Conservation (phyloP, 1,139 yeast genomes). For the Geotrichum citri-aurantii region DNA sequence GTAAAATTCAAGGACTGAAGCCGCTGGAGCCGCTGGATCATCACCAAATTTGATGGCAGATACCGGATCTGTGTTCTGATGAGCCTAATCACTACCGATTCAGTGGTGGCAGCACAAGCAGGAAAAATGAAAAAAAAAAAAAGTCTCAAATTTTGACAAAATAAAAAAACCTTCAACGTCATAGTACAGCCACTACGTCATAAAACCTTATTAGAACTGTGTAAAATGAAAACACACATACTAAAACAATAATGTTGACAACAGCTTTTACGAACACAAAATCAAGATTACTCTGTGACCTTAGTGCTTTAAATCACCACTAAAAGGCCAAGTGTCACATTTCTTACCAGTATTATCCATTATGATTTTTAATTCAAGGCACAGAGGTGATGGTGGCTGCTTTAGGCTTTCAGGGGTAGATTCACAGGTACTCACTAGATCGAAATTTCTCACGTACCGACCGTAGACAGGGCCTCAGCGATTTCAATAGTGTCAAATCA, state of each 20-base stretch:
- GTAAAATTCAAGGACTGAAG: background rate
- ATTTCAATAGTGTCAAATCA: too few relatives aligned
- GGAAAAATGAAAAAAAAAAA: background rate
- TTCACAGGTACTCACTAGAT: too few relatives aligned
- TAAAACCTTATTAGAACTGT: background rate
- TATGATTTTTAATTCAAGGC: too few relatives aligned
- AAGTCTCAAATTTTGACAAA: background rate
- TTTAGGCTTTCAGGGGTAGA: too few relatives aligned
- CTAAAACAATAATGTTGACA: background rate
- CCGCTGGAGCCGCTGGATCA: background rate
- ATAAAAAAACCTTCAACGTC: background rate
- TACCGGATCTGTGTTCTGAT: background rate
- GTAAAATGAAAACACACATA: background rate
- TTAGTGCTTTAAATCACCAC: too few relatives aligned
- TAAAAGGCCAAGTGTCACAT: too few relatives aligned
- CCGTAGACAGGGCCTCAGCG: too few relatives aligned
- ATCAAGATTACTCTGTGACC: too few relatives aligned
- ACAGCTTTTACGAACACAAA: background rate
- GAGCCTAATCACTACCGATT: background rate
- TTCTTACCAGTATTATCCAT: too few relatives aligned
- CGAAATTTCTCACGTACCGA: too few relatives aligned
- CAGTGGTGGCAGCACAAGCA: background rate
- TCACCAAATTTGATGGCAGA: background rate
- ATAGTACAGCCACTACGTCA: background rate
- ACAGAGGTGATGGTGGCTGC: too few relatives aligned